A percentile compares a stretch with the other conserved stretches of the same genome.
Evolutionary conservation across 2,329 filamentous ascomycete species (phyloP).

Genomic region (Botryosphaeria agaves): DNA sequence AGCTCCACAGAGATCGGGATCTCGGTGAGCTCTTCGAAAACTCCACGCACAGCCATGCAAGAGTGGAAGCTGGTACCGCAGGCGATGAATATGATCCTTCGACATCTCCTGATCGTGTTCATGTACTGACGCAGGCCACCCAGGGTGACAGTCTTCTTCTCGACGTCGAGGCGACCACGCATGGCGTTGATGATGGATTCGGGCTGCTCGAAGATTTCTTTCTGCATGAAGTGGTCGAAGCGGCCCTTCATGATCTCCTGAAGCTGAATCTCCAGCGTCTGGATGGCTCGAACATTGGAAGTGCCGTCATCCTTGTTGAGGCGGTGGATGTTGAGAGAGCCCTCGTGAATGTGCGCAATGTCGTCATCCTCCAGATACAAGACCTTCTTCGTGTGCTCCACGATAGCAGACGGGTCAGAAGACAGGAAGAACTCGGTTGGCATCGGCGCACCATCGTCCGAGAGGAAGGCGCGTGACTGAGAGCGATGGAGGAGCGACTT

Average conservation of each 20-base stretch:
- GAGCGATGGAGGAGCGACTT: slow-evolving; percentile 97
- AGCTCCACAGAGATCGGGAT: slow-evolving; percentile 95
- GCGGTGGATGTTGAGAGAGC: slow-evolving; percentile 96
- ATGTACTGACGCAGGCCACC: slow-evolving; percentile 95
- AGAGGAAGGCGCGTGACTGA: slow-evolving; percentile 96
- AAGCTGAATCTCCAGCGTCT: slow-evolving; percentile 95
- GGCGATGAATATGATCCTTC: slow-evolving; percentile 96
- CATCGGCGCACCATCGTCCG: slow-evolving; percentile 93
- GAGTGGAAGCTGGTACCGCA: slow-evolving; percentile 98
- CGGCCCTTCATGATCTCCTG: slow-evolving; percentile 99
- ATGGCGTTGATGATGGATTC: slow-evolving; percentile 99
- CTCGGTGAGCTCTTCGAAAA: slow-evolving; percentile 95
- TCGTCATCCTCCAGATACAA: slow-evolving; percentile 99
- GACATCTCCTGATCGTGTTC: slow-evolving; percentile 85
- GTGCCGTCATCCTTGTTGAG: slow-evolving; percentile 92
- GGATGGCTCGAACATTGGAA: slow-evolving; percentile 93
- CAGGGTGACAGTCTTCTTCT: slow-evolving; percentile 87
- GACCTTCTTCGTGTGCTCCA: slow-evolving; percentile 99
- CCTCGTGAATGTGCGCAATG: slow-evolving; percentile 98
- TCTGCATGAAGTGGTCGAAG: slow-evolving; percentile 99
- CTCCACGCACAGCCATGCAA: slow-evolving; percentile 96
- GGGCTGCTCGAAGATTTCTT: slow-evolving; percentile 99
- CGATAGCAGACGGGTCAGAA: slow-evolving; percentile 92
- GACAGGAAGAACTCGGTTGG: slow-evolving; percentile 99
- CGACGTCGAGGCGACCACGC: slow-evolving; percentile 90